Percentiles rank a stretch among this genome's conserved stretches.
These are phyloP conservation scores for Pseudogymnoascus sp. DNA, from an alignment of 2,329 filamentous ascomycete species.

Conservation along the genomic window DNA sequence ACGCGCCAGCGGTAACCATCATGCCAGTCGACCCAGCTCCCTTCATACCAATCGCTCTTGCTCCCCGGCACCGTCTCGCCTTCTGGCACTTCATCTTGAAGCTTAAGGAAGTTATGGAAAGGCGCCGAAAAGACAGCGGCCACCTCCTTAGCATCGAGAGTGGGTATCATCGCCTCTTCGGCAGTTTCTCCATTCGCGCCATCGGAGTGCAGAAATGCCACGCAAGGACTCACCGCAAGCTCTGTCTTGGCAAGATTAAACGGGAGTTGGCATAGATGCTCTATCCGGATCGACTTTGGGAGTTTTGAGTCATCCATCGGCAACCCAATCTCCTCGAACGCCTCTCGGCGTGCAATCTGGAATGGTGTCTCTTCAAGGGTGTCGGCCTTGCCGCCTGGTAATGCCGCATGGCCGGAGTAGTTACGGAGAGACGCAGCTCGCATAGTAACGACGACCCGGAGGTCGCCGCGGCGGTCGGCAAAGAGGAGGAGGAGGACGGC, in stretches of 20 bases:
- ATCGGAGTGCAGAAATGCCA: conserved; percentile 66
- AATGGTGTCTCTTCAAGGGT: conserved; percentile 50
- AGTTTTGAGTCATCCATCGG: conserved; percentile 62
- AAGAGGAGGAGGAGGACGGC: conserved; percentile 85
- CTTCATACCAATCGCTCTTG: conserved; percentile 65
- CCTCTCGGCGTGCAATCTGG: conserved; percentile 82
- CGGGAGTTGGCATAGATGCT: conserved; percentile 80
- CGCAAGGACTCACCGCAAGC: conserved; percentile 65
- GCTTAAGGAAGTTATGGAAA: conserved; percentile 71
- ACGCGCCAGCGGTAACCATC: conserved; percentile 63
- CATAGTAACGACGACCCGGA: conserved; percentile 65
- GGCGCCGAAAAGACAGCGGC: conserved; percentile 89
- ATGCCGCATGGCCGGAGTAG: conserved; percentile 78
- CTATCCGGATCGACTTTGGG: conserved; percentile 70
- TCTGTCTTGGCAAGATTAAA: conserved; percentile 66
- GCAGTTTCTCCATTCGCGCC: conserved; percentile 39
- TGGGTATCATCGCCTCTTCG: conserved; percentile 67
- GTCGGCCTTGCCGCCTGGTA: conserved; percentile 71
- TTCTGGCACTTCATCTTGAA: conserved; percentile 44
- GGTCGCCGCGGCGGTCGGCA: conserved; percentile 70
- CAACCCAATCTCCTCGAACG: conserved; percentile 87
- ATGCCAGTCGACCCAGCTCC: conserved; percentile 73
- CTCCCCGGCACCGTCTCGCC: conserved; percentile 24
- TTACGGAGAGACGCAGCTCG: conserved; percentile 54
- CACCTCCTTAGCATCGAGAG: conserved; percentile 81